Conservation (phyloP, 345 rosid genomes). For the Arabidopsis arenosa region DNA sequence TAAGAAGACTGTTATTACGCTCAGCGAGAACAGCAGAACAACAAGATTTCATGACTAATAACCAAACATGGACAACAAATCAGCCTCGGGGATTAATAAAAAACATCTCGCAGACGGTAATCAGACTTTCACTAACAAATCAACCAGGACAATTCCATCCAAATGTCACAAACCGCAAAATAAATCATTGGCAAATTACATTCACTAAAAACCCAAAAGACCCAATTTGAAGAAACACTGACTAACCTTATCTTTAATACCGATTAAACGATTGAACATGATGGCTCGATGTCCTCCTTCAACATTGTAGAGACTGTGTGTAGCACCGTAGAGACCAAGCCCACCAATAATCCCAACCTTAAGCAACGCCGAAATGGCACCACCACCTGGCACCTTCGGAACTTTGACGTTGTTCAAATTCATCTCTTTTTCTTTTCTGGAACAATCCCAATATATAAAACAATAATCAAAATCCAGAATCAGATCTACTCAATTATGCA, state of each 20-base stretch:
- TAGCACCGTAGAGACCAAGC: conserved; percentile 68
- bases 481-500: conserved; percentile 15
- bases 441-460: neutral
- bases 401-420: conserved; percentile 72
- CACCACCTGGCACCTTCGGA: conserved; percentile 82
- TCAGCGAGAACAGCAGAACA: neutral
- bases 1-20: neutral
- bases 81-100: neutral
- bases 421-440: conserved; percentile 28
- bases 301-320: conserved; percentile 49
- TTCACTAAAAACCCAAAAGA: neutral
- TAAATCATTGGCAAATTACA: neutral
- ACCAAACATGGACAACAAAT: neutral
- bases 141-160: neutral
- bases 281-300: conserved; percentile 48
- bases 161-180: neutral
- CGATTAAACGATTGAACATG: conserved; percentile 47
- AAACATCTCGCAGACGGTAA: neutral
- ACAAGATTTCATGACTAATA: neutral
- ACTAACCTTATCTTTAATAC: conserved; percentile 45
- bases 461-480: neutral
- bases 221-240: neutral
- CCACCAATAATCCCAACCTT: conserved; percentile 77
- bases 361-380: conserved; percentile 63
- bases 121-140: neutral